Percentiles rank a stretch among this genome's conserved stretches.
Evolutionary conservation across 805 yeast species (phyloP).

Genomic region (Suhomyces faveliae): DNA sequence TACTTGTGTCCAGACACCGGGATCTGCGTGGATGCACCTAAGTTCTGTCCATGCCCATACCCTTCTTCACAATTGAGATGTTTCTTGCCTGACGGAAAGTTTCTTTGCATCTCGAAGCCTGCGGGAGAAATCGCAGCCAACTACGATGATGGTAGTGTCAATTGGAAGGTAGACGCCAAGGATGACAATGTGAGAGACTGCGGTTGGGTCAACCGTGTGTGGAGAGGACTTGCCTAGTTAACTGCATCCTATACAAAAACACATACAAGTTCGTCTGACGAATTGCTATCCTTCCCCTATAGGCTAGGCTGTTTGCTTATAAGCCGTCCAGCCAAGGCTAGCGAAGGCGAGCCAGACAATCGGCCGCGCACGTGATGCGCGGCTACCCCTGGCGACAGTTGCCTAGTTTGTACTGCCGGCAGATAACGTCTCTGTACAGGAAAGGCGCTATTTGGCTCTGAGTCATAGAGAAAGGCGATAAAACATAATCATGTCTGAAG

Average conservation of each 20-base stretch:
- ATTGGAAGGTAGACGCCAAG: constrained; percentile 48
- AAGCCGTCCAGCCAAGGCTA: not conserved
- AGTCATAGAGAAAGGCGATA: constrained; percentile 3
- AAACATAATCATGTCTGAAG: constrained; percentile 3
- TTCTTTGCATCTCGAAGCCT: constrained; percentile 83
- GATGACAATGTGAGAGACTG: constrained; percentile 68
- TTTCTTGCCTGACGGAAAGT: constrained; percentile 64
- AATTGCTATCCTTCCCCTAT: too few relatives aligned
- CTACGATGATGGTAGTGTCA: constrained; percentile 43
- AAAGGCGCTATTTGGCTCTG: constrained; percentile 2
- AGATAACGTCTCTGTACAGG: not conserved
- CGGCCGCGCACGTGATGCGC: not conserved
- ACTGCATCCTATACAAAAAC: not conserved
- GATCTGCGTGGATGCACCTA: constrained; percentile 65
- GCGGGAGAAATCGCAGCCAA: constrained; percentile 37
- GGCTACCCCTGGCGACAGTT: not conserved
- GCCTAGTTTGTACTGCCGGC: constrained; percentile 2
- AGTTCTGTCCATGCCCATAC: constrained; percentile 88
- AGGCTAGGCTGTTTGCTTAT: too few relatives aligned
- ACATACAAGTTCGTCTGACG: not conserved
- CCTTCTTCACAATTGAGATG: constrained; percentile 86
- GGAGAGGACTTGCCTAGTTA: constrained; percentile 44
- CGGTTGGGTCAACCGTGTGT: constrained; percentile 78
- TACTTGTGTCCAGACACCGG: constrained; percentile 84
- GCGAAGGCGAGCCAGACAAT: not conserved